Conservation (phyloP, 2,329 filamentous ascomycete genomes). For the Fusarium lateritium region DNA sequence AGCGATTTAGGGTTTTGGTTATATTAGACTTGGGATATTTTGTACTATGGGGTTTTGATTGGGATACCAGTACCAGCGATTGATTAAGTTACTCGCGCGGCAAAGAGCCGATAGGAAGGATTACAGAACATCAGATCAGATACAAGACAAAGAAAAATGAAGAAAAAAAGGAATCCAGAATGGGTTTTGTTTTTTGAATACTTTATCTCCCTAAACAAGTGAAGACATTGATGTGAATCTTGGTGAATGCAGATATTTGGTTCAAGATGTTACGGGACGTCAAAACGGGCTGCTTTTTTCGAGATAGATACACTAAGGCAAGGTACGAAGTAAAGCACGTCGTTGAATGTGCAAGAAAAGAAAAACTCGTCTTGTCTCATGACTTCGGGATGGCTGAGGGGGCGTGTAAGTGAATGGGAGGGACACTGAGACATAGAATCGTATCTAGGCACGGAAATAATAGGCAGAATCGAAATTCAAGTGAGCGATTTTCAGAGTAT, state of each 20-base stretch:
- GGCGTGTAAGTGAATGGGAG: not conserved
- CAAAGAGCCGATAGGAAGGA: constrained; percentile 26
- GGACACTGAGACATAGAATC: constrained; percentile 12
- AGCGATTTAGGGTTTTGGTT: constrained; percentile 31
- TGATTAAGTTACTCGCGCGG: constrained; percentile 7
- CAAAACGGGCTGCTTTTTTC: too few species aligned
- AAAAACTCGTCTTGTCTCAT: constrained; percentile 30
- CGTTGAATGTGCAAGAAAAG: not conserved
- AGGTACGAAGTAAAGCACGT: constrained; percentile 15
- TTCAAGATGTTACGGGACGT: not conserved
- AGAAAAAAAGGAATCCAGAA: constrained; percentile 35
- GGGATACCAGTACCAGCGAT: constrained; percentile 37
- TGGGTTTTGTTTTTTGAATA: constrained; percentile 34
- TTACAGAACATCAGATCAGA: constrained; percentile 37
- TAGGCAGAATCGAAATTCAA: not conserved
- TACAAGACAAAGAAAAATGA: constrained; percentile 38
- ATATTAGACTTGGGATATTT: constrained; percentile 25
- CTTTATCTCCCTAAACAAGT: not conserved
- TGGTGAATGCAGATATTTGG: not conserved
- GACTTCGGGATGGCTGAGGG: constrained; percentile 22
- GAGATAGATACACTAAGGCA: constrained; percentile 29
- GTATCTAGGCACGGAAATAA: too few species aligned
- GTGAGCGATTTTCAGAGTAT: not conserved
- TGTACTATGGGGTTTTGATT: constrained; percentile 17
- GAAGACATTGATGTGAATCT: constrained; percentile 2